Percentiles rank a stretch among this genome's conserved stretches.
These are phyloP conservation scores for Cyclotella atomus DNA, from an alignment of 108 stramenopile species.

Conservation along the genomic window DNA sequence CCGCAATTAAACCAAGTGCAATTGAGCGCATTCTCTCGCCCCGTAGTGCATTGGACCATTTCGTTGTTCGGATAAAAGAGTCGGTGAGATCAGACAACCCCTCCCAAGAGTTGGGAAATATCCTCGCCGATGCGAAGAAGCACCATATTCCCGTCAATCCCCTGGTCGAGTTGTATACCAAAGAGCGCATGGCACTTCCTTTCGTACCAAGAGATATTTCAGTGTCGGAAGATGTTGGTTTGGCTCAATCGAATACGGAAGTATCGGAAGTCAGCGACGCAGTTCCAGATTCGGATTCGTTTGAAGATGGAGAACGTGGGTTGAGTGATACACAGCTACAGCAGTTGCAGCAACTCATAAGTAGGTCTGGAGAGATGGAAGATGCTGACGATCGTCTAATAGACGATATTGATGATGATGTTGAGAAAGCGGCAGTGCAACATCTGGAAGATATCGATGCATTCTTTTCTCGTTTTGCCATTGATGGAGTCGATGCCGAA, in stretches of 20 bases:
- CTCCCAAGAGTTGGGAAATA: conserved; percentile 29
- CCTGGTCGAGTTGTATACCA: conserved; percentile 27
- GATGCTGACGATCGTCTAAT: background rate
- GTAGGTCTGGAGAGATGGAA: background rate
- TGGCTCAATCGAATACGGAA: background rate
- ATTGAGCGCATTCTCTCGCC: background rate
- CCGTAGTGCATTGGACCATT: background rate
- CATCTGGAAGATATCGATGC: conserved; percentile 31
- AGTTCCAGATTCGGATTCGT: background rate
- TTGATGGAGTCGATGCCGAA: conserved; percentile 2
- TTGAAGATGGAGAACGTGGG: background rate
- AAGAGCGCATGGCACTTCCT: conserved; percentile 17
- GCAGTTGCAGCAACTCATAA: conserved; percentile 14
- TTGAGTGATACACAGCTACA: conserved; percentile 12
- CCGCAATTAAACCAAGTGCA: background rate
- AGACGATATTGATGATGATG: background rate
- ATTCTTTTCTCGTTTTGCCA: conserved; percentile 43
- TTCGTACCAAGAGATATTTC: no score
- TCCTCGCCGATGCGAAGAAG: conserved; percentile 34
- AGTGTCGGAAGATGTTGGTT: background rate
- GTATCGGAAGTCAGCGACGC: background rate
- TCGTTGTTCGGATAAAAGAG: conserved; percentile 9
- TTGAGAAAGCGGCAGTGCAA: background rate
- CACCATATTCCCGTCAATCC: conserved; percentile 10
- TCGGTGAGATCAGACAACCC: conserved; percentile 23